A percentile compares a stretch with the other conserved stretches of the same genome.
phyloP scores from a whole-genome alignment of 148 eudicot genomes.

The Cornus suecica region DNA sequence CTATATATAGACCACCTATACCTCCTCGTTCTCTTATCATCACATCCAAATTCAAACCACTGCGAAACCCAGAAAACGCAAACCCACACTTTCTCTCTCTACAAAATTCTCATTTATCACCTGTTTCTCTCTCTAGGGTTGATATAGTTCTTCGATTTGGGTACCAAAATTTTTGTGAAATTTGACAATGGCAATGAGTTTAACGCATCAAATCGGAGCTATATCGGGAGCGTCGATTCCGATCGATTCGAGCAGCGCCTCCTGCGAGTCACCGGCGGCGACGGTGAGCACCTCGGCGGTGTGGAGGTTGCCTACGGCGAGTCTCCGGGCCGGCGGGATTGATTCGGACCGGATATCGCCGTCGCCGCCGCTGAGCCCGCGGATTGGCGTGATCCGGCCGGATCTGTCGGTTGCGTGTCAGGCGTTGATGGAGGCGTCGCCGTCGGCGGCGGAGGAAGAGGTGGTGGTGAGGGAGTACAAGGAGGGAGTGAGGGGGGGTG shows the following conservation, averaged over 20 bases:
- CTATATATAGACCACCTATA: background rate
- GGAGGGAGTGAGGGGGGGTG: constrained; percentile 4
- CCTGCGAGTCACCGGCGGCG: constrained; percentile 16
- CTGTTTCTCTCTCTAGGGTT: background rate
- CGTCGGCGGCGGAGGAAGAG: constrained; percentile 3
- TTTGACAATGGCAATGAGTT: constrained; percentile 63
- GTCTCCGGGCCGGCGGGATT: constrained; percentile 18
- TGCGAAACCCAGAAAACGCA: background rate
- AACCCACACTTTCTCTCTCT: background rate
- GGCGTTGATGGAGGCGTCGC: constrained; percentile 38
- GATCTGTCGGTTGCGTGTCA: constrained; percentile 51
- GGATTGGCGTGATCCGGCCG: constrained; percentile 31
- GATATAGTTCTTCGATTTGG: background rate
- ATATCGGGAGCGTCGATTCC: constrained; percentile 47
- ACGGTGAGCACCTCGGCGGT: constrained; percentile 22
- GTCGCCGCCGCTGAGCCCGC: constrained; percentile 64
- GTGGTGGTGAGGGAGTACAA: constrained; percentile 21
- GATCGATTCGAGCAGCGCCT: constrained; percentile 17
- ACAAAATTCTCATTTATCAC: too few species aligned
- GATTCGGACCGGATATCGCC: constrained; percentile 37
- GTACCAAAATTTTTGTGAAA: background rate
- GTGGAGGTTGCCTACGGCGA: constrained; percentile 38
- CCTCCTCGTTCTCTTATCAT: background rate
- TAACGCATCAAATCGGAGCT: constrained; percentile 63
- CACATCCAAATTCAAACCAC: constrained; percentile 5